A percentile compares a stretch with the other conserved stretches of the same genome.
Evolutionary conservation across 345 rosid species (phyloP).

Genomic region (Populus pruinosa): DNA sequence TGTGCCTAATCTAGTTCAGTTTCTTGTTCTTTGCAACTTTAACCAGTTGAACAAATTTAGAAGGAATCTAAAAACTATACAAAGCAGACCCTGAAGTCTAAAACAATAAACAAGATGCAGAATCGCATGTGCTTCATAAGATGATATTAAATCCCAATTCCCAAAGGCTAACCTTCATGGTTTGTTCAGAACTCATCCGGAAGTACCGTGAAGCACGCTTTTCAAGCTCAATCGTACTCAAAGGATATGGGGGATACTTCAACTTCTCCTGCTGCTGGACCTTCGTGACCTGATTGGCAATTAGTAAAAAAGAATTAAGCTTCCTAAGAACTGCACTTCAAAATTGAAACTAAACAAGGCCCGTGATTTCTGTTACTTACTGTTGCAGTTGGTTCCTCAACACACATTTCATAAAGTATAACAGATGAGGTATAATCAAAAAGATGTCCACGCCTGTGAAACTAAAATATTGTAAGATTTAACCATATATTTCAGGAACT

Average conservation of each 20-base stretch:
- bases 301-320: conserved; percentile 1
- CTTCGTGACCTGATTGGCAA: conserved; percentile 62
- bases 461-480: conserved; percentile 12
- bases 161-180: conserved; percentile 71
- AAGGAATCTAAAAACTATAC: neutral
- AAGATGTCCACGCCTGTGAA: conserved; percentile 88
- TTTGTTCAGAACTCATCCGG: conserved; percentile 89
- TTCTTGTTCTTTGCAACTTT: neutral
- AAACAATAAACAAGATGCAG: neutral
- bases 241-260: conserved; percentile 88
- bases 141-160: neutral
- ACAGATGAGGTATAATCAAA: conserved; percentile 81
- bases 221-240: conserved; percentile 94
- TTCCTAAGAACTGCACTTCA: conserved; percentile 11
- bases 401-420: conserved; percentile 87
- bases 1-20: neutral
- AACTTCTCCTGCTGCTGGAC: conserved; percentile 73
- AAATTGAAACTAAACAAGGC: conserved; percentile 9
- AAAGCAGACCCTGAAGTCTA: neutral
- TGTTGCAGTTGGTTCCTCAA: conserved; percentile 77
- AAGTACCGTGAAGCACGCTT: conserved; percentile 95
- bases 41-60: neutral
- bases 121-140: neutral
- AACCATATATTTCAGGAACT: conserved; percentile 7
- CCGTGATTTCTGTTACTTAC: conserved; percentile 46